These are phyloP conservation scores for Saraca asoca DNA, from an alignment of 331 rosid genomes.

Conservation along the genomic window DNA sequence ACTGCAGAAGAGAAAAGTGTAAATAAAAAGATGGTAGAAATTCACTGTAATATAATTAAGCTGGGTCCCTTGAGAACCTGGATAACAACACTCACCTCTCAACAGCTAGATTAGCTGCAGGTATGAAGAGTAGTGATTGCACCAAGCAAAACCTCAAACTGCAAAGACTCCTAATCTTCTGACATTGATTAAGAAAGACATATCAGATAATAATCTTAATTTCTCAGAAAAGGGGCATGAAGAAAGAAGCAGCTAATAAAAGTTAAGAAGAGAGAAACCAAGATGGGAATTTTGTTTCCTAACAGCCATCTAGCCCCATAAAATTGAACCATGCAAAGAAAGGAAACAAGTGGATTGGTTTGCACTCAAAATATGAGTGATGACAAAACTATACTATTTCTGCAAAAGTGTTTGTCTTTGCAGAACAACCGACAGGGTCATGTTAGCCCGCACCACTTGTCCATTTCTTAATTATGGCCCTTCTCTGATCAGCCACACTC, in stretches of 20 bases:
- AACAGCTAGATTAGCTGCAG: conserved; percentile 29
- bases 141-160: conserved; percentile 29
- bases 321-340: conserved; percentile 35
- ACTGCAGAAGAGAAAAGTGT: not conserved
- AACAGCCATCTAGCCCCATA: conserved; percentile 63
- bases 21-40: conserved; percentile 23
- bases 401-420: conserved; percentile 28
- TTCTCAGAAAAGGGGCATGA: conserved; percentile 31
- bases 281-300: conserved; percentile 57
- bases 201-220: conserved; percentile 19
- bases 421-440: conserved; percentile 77
- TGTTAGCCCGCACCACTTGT: conserved; percentile 74
- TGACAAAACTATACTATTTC: not conserved
- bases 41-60: conserved; percentile 11
- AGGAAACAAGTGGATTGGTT: conserved; percentile 46
- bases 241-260: not conserved
- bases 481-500: conserved; percentile 31
- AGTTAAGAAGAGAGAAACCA: not conserved
- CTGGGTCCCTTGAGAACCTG: conserved; percentile 44
- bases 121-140: conserved; percentile 45
- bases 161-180: not conserved
- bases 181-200: conserved; percentile 33
- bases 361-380: conserved; percentile 38
- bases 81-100: conserved; percentile 33
- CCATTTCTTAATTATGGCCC: conserved; percentile 68